Evolutionary conservation across 306 rosid species (phyloP).

Genomic region (Fragaria nilgerrensis): DNA sequence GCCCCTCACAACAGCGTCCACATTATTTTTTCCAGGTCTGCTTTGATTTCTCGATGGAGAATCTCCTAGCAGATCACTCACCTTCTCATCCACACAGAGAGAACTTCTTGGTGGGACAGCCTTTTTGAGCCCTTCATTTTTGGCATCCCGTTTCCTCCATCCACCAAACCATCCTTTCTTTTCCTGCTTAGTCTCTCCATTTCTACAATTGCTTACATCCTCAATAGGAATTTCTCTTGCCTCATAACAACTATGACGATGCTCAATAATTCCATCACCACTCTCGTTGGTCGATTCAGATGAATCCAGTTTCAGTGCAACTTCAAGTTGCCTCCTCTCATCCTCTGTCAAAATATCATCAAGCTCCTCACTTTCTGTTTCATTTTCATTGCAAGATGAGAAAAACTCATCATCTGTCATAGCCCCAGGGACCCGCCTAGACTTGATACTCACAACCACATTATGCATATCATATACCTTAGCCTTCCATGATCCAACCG

Average conservation of each 20-base stretch:
- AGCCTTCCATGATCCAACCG: slow-evolving; percentile 88
- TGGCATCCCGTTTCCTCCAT: slow-evolving; percentile 85
- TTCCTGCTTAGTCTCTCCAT: slow-evolving; percentile 71
- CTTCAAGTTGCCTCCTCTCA: slow-evolving; percentile 86
- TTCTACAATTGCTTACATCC: slow-evolving; percentile 44
- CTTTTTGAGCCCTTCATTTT: slow-evolving; percentile 54
- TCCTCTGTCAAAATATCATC: slow-evolving; percentile 85
- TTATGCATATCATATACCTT: slow-evolving; percentile 98
- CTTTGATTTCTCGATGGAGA: slow-evolving; percentile 63
- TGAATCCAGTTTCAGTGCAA: slow-evolving; percentile 76
- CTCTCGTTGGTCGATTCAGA: slow-evolving; percentile 54
- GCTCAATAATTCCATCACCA: slow-evolving; percentile 55
- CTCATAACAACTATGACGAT: slow-evolving; percentile 71
- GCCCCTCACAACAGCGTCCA: slow-evolving; percentile 59
- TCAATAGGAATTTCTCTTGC: slow-evolving; percentile 69
- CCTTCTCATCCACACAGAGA: slow-evolving; percentile 78
- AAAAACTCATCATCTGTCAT: slow-evolving; percentile 90
- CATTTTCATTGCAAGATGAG: slow-evolving; percentile 79
- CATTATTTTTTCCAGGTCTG: slow-evolving; percentile 79
- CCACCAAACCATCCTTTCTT: slow-evolving; percentile 98
- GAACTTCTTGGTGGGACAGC: slow-evolving; percentile 81
- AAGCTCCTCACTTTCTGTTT: slow-evolving; percentile 76
- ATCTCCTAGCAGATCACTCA: slow-evolving; percentile 78
- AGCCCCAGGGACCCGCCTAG: slow-evolving; percentile 96
- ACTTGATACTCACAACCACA: slow-evolving; percentile 91